Conservation (phyloP, 495 filamentous ascomycete species). For the Aspergillus olivimuriae region DNA sequence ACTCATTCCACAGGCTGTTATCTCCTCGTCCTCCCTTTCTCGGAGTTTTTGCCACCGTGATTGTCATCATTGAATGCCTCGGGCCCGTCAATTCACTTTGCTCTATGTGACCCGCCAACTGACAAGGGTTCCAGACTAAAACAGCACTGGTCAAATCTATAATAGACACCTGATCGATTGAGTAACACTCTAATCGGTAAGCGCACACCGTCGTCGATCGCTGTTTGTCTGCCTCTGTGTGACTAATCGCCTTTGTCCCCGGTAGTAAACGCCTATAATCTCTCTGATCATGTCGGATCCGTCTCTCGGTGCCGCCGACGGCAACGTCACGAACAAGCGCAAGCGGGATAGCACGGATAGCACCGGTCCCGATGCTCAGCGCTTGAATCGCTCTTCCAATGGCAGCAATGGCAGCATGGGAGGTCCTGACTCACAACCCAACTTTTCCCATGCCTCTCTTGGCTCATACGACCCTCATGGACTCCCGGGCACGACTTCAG, state of each 20-base stretch:
- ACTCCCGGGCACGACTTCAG: conserved; percentile 29
- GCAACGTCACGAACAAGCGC: conserved; percentile 34
- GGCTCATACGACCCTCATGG: conserved; percentile 35
- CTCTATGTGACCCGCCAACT: not conserved
- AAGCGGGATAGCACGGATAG: conserved; percentile 42
- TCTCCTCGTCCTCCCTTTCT: too few relatives aligned
- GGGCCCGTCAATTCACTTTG: too few relatives aligned
- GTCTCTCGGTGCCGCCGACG: conserved; percentile 33
- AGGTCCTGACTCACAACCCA: conserved; percentile 29
- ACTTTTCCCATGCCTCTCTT: conserved; percentile 34
- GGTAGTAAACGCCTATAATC: conserved; percentile 6
- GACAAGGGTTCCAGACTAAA: not conserved
- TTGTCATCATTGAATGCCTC: too few relatives aligned
- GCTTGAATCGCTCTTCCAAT: conserved; percentile 38
- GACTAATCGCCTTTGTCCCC: conserved; percentile 17
- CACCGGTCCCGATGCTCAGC: conserved; percentile 36
- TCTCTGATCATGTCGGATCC: conserved; percentile 35
- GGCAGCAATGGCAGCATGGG: conserved; percentile 42
- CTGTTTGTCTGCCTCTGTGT: not conserved
- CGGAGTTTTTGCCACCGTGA: too few relatives aligned
- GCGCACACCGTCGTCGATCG: not conserved
- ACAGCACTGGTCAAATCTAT: too few relatives aligned
- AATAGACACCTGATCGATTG: too few relatives aligned
- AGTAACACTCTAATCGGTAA: too few relatives aligned
- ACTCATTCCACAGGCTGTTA: too few relatives aligned